Conservation (phyloP, 352 stramenopile species). For the Aphanomyces invadans region DNA sequence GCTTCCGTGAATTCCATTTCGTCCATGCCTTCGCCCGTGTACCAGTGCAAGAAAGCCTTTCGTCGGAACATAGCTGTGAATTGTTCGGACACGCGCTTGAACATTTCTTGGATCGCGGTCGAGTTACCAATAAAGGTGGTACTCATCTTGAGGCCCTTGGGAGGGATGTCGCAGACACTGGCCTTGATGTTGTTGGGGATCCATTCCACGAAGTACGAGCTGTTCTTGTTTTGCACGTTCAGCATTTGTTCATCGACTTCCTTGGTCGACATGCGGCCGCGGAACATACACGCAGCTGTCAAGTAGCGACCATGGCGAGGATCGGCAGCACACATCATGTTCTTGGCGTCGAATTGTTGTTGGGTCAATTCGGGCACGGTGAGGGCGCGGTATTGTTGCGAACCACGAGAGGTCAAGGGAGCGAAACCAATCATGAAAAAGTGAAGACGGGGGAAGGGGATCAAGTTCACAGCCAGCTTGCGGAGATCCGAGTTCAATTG, state of each 20-base stretch:
- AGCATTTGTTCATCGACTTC: slow-evolving; percentile 99
- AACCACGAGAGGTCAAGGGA: slow-evolving; percentile 92
- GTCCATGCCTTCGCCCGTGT: slow-evolving; percentile 99
- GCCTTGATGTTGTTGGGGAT: slow-evolving; percentile 99
- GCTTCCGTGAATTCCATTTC: slow-evolving; percentile 99
- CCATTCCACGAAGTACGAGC: slow-evolving; percentile 99
- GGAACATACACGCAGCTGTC: slow-evolving; percentile 99
- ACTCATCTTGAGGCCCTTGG: slow-evolving; percentile 97
- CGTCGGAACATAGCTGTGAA: slow-evolving; percentile 99
- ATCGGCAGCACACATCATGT: slow-evolving; percentile 99
- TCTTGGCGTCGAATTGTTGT: slow-evolving; percentile 99
- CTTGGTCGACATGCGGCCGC: slow-evolving; percentile 98
- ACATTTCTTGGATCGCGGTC: slow-evolving; percentile 99
- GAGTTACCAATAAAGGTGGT: slow-evolving; percentile 99
- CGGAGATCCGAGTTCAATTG: slow-evolving; percentile 98
- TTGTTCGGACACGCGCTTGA: slow-evolving; percentile 99
- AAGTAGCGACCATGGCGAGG: slow-evolving; percentile 98
- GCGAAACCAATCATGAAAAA: slow-evolving; percentile 99
- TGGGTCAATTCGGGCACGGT: slow-evolving; percentile 98
- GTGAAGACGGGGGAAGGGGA: slow-evolving; percentile 98
- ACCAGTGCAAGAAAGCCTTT: slow-evolving; percentile 99
- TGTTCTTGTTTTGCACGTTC: slow-evolving; percentile 99
- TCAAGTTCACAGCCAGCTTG: slow-evolving; percentile 98
- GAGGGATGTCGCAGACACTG: slow-evolving; percentile 98
- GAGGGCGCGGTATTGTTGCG: slow-evolving; percentile 96